phyloP scores from a whole-genome alignment of 2,329 filamentous ascomycete genomes.

The Colletotrichum simmondsii region DNA sequence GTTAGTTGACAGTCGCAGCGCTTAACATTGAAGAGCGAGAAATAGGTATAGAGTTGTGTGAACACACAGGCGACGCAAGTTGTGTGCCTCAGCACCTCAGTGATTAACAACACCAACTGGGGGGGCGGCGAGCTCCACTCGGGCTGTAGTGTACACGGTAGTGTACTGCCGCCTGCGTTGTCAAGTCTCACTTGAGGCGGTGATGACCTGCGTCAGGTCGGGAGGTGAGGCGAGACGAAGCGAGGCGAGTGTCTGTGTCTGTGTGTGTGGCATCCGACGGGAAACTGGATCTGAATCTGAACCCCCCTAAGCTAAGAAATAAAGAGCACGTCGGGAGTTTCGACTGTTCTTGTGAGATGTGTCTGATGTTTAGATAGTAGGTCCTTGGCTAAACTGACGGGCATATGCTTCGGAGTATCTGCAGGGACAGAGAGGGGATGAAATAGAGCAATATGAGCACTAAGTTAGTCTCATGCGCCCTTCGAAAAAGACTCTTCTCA shows the following conservation, averaged over 20 bases:
- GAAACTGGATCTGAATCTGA: background rate
- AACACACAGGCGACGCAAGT: background rate
- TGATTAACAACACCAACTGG: background rate
- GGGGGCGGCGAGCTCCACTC: background rate
- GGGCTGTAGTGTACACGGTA: background rate
- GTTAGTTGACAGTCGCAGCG: background rate
- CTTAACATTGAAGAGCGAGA: background rate
- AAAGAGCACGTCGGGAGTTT: conserved; percentile 5
- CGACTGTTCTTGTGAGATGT: background rate
- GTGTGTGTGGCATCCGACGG: background rate
- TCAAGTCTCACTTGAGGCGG: conserved; percentile 16
- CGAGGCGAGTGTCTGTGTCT: conserved; percentile 4
- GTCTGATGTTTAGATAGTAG: background rate
- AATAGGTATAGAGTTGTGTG: background rate
- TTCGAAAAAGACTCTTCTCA: background rate
- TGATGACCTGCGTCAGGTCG: conserved; percentile 8
- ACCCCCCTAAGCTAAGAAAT: conserved; percentile 14
- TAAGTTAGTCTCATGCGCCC: no score
- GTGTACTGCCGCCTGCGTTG: background rate
- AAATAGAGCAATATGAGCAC: background rate
- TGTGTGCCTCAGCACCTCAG: background rate
- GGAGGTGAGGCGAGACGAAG: background rate
- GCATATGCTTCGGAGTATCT: background rate
- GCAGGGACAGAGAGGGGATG: background rate
- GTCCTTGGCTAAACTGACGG: background rate